Conservation (phyloP, 805 yeast genomes). For the Candida rishiriensis region DNA sequence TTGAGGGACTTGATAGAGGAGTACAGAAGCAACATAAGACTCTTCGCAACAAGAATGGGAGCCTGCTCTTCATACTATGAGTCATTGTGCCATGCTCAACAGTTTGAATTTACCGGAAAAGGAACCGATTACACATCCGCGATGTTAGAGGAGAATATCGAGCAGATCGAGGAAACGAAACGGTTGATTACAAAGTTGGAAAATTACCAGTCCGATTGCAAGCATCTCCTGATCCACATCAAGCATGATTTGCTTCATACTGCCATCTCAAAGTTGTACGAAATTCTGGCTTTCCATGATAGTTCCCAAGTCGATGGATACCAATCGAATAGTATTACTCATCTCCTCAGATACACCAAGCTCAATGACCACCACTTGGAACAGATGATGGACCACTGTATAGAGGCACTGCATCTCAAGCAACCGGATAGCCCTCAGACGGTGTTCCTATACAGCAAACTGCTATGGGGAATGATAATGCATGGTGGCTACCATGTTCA, state of each 20-base stretch:
- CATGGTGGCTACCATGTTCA: conserved; percentile 42
- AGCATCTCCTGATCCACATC: not conserved
- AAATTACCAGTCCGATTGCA: not conserved
- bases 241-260: conserved; percentile 14
- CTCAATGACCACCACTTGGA: conserved; percentile 19
- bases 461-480: conserved; percentile 39
- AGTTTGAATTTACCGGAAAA: not conserved
- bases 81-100: not conserved
- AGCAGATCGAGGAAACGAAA: not conserved
- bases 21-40: no score
- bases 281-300: conserved; percentile 9
- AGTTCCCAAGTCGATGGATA: conserved; percentile 1
- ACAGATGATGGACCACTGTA: conserved; percentile 36
- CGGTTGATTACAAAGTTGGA: not conserved
- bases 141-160: not conserved
- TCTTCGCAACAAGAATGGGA: no score
- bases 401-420: conserved; percentile 31
- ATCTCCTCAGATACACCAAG: not conserved
- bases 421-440: conserved; percentile 36
- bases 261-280: conserved; percentile 13
- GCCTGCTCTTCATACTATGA: no score
- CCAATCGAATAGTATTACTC: not conserved
- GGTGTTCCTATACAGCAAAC: conserved; percentile 31
- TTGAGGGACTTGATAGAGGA: no score
- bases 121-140: no score